phyloP scores from a whole-genome alignment of 345 rosid species.

The Eucalyptus polyanthemos region DNA sequence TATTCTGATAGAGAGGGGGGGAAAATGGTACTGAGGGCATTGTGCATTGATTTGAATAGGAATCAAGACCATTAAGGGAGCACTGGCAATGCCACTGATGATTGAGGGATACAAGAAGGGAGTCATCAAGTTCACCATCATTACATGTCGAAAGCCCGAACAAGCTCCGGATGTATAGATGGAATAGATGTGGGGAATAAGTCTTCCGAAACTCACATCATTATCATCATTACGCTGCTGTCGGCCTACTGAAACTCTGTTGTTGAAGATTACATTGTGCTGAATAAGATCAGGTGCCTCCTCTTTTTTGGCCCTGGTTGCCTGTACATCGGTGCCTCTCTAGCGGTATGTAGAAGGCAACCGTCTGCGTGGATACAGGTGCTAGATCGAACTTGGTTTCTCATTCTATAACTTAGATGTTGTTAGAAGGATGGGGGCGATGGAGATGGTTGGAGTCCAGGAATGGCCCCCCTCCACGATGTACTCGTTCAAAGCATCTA shows the following conservation, averaged over 20 bases:
- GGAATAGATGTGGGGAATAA: background rate
- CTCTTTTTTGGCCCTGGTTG: background rate
- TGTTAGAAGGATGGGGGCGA: background rate
- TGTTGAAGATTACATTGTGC: background rate
- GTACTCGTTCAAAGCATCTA: background rate
- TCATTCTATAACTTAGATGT: background rate
- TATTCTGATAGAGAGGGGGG: background rate
- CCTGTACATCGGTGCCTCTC: background rate
- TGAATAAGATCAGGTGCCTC: background rate
- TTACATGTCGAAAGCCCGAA: slow-evolving; percentile 64
- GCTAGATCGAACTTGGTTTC: background rate
- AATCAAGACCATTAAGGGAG: slow-evolving; percentile 68
- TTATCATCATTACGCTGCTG: background rate
- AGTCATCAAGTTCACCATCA: slow-evolving; percentile 62
- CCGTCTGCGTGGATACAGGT: background rate
- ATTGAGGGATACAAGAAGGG: slow-evolving; percentile 82
- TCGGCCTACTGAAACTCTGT: background rate
- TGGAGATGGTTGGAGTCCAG: background rate
- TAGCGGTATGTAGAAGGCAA: background rate
- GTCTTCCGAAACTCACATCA: background rate
- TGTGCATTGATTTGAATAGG: slow-evolving; percentile 22
- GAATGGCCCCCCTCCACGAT: background rate
- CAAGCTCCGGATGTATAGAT: background rate
- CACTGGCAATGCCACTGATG: slow-evolving; percentile 87
- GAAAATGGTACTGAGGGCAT: background rate